A percentile compares a stretch with the other conserved stretches of the same genome.
phyloP scores from a whole-genome alignment of 2,329 filamentous ascomycete species.

The Xylariaceae sp. region DNA sequence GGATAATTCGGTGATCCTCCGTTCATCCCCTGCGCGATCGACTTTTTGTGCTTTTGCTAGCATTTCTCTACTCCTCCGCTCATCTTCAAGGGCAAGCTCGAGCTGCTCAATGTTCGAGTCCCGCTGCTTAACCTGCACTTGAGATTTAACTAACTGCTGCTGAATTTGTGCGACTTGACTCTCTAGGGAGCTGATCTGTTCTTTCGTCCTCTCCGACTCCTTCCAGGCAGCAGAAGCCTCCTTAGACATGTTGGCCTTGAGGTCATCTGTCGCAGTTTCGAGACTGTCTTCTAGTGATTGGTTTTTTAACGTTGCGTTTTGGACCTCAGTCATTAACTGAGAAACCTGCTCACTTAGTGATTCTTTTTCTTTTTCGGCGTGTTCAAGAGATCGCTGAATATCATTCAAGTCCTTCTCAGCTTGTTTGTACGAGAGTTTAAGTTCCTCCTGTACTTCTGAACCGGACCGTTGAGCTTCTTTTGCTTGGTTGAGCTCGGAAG shows the following conservation, averaged over 20 bases:
- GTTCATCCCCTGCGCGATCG: not conserved
- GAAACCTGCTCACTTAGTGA: not conserved
- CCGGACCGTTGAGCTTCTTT: too few species aligned
- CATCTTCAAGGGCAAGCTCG: not conserved
- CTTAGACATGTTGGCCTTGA: not conserved
- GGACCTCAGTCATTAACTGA: not conserved
- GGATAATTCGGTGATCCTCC: not conserved
- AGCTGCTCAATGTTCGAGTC: conserved; percentile 2
- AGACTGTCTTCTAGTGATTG: not conserved
- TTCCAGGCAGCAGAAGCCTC: not conserved
- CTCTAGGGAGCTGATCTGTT: not conserved
- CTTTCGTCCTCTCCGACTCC: not conserved
- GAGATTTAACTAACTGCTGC: not conserved
- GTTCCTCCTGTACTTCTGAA: not conserved
- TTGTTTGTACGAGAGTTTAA: not conserved
- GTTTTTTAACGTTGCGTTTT: not conserved
- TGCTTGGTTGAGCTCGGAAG: too few species aligned
- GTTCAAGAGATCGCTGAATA: not conserved
- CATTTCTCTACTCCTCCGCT: conserved; percentile 1
- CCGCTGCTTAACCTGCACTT: not conserved
- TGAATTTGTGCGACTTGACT: not conserved
- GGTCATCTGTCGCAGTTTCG: not conserved
- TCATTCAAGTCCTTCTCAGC: not conserved
- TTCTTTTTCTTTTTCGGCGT: not conserved
- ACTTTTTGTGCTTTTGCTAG: not conserved